Conservation (phyloP, 192 early-diverging fungal species). For the Radiomyces spectabilis region DNA sequence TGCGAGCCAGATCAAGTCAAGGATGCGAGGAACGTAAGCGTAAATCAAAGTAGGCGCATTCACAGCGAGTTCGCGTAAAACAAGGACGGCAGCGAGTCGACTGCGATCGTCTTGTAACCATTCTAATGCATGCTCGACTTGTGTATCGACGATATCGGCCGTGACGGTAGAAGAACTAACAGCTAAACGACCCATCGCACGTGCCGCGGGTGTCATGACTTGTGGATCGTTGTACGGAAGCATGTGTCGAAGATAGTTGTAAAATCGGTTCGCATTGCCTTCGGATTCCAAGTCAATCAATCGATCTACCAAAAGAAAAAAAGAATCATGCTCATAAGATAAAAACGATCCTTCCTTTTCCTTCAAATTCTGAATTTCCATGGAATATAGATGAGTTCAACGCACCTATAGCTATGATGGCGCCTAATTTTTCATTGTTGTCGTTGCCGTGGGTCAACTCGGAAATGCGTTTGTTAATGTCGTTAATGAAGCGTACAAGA, state of each 20-base stretch:
- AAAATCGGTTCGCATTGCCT: slow-evolving; percentile 74
- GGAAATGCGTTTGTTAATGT: slow-evolving; percentile 76
- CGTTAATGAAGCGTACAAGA: slow-evolving; percentile 67
- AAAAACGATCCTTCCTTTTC: not conserved
- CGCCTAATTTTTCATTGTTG: slow-evolving; percentile 71
- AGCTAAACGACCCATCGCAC: slow-evolving; percentile 68
- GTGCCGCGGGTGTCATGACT: slow-evolving; percentile 66
- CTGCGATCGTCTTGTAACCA: slow-evolving; percentile 78
- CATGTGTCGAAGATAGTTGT: slow-evolving; percentile 73
- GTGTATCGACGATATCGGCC: slow-evolving; percentile 77
- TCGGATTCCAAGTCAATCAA: slow-evolving; percentile 78
- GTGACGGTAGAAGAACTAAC: slow-evolving; percentile 58
- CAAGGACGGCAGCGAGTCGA: slow-evolving; percentile 75
- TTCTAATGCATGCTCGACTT: slow-evolving; percentile 77
- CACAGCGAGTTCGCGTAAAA: slow-evolving; percentile 63
- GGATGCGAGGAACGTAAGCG: slow-evolving; percentile 68
- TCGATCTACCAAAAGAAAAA: slow-evolving; percentile 44
- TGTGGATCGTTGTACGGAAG: slow-evolving; percentile 65
- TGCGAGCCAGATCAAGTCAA: slow-evolving; percentile 80
- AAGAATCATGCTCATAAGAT: not conserved
- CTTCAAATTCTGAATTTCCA: too few species aligned
- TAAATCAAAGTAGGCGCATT: slow-evolving; percentile 81
- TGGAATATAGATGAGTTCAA: too few species aligned
- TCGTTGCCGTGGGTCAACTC: slow-evolving; percentile 71
- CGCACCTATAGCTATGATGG: slow-evolving; percentile 78